Evolutionary conservation across 1,284 basidiomycete species (phyloP).

Genomic region (Ganoderma leucocontextum): DNA sequence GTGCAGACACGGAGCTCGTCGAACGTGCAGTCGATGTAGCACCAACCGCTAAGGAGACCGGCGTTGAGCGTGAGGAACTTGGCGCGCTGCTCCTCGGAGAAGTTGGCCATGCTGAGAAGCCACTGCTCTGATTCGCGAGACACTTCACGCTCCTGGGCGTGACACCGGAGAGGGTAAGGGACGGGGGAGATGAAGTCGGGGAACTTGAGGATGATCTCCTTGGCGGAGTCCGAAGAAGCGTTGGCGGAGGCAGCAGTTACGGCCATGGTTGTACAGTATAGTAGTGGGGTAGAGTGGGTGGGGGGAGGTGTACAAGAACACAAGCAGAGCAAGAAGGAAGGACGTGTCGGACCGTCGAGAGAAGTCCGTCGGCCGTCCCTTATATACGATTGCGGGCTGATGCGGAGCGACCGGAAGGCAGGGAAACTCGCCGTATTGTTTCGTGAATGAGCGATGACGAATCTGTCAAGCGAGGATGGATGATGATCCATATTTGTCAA

Average conservation of each 20-base stretch:
- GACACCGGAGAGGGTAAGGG: slow-evolving; percentile 35
- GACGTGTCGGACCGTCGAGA: slow-evolving; percentile 23
- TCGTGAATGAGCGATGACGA: slow-evolving; percentile 32
- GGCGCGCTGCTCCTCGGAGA: slow-evolving; percentile 33
- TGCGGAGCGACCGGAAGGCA: slow-evolving; percentile 33
- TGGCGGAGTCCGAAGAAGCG: neutral
- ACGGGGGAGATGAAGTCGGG: slow-evolving; percentile 35
- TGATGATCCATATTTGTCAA: slow-evolving; percentile 33
- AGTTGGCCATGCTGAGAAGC: slow-evolving; percentile 37
- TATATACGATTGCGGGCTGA: slow-evolving; percentile 32
- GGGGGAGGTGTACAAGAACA: slow-evolving; percentile 19
- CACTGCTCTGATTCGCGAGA: slow-evolving; percentile 36
- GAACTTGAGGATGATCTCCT: slow-evolving; percentile 31
- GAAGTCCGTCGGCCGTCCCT: slow-evolving; percentile 19
- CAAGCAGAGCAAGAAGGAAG: slow-evolving; percentile 31
- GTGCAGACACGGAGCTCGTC: slow-evolving; percentile 43
- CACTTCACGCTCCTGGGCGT: slow-evolving; percentile 30
- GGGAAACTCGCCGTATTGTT: slow-evolving; percentile 32
- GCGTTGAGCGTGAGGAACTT: slow-evolving; percentile 38
- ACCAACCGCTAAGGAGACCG: slow-evolving; percentile 39
- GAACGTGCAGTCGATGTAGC: slow-evolving; percentile 40
- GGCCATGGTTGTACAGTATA: slow-evolving; percentile 32
- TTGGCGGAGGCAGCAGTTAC: slow-evolving; percentile 18
- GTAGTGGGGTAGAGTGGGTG: slow-evolving; percentile 7
- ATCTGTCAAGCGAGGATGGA: slow-evolving; percentile 34